phyloP scores from a whole-genome alignment of 106 monocot species.

The Platanthera zijinensis region DNA sequence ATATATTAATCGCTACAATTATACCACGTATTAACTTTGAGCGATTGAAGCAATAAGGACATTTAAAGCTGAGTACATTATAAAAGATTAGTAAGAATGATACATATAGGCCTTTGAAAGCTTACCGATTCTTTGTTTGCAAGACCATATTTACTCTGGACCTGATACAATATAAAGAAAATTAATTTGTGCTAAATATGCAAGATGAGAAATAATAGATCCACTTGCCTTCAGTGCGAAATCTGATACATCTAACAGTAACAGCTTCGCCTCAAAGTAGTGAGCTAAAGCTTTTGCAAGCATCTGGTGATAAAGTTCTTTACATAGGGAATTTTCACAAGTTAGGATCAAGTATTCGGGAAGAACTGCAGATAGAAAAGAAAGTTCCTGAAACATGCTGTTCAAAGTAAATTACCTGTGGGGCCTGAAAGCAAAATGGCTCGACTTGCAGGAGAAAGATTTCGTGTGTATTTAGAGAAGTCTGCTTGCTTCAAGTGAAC shows the following conservation, averaged over 20 bases:
- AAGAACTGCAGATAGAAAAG: neutral
- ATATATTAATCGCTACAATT: neutral
- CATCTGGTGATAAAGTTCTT: conserved; percentile 75
- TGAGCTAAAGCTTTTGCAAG: conserved; percentile 73
- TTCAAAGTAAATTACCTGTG: conserved; percentile 30
- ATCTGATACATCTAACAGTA: conserved; percentile 62
- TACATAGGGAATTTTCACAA: conserved; percentile 3
- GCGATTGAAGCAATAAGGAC: neutral
- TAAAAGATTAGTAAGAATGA: neutral
- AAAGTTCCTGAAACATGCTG: neutral
- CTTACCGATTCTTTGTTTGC: conserved; percentile 39
- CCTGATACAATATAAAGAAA: conserved; percentile 20
- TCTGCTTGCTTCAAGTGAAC: conserved; percentile 78
- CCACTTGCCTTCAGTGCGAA: conserved; percentile 61
- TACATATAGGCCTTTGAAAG: neutral
- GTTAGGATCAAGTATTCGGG: conserved; percentile 13
- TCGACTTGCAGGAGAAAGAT: conserved; percentile 69
- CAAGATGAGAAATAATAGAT: neutral
- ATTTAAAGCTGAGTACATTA: neutral
- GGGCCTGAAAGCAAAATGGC: conserved; percentile 68
- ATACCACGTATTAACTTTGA: neutral
- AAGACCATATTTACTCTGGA: conserved; percentile 69
- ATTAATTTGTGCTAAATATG: neutral
- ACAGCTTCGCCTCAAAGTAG: conserved; percentile 60
- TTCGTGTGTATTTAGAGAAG: conserved; percentile 49